Conservation (phyloP, 169 alveolate species). For the Plasmodium malariae region DNA sequence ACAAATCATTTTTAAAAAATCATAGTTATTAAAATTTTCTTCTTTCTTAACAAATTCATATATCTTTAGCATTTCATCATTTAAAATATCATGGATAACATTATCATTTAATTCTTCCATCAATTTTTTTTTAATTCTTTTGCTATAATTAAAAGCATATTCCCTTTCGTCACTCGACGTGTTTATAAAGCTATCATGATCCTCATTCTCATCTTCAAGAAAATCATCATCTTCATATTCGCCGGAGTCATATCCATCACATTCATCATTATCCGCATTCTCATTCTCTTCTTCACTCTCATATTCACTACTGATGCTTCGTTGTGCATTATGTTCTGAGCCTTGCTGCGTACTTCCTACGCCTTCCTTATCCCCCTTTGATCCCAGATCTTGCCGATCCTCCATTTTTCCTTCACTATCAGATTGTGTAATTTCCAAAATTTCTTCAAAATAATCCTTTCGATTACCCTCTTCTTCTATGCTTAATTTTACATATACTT, state of each 20-base stretch:
- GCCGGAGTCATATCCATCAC: neutral
- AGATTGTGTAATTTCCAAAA: neutral
- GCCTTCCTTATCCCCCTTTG: neutral
- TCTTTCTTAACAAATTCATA: slow-evolving; percentile 59
- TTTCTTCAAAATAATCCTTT: neutral
- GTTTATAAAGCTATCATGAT: neutral
- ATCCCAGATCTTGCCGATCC: neutral
- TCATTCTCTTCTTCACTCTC: neutral
- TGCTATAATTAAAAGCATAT: neutral
- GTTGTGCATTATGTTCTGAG: neutral
- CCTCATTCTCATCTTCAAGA: neutral
- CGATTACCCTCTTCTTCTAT: neutral
- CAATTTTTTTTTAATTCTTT: slow-evolving; percentile 12
- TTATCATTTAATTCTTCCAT: slow-evolving; percentile 35
- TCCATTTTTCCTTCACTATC: neutral
- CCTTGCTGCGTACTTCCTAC: neutral
- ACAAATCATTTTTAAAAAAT: slow-evolving; percentile 66
- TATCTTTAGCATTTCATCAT: slow-evolving; percentile 44
- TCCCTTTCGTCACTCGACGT: neutral
- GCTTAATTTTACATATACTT: neutral
- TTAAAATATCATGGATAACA: slow-evolving; percentile 36
- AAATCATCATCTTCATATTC: slow-evolving; percentile 2
- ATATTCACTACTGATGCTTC: neutral
- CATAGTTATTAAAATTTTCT: slow-evolving; percentile 55
- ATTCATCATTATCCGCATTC: neutral